Conservation (phyloP, 2,329 filamentous ascomycete genomes). For the Calcarisporium arbuscula region DNA sequence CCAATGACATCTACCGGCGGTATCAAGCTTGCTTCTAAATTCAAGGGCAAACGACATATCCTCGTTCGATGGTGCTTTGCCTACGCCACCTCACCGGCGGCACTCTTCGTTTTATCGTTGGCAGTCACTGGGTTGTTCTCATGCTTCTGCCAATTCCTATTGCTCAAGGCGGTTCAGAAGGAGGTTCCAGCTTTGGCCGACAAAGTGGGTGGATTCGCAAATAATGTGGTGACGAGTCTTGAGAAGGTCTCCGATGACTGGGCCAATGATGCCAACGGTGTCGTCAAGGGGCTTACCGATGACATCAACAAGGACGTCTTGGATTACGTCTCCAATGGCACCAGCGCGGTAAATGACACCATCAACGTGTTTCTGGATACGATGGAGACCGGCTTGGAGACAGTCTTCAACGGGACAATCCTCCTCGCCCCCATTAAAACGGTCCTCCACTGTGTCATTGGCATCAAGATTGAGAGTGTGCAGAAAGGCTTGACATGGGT, state of each 20-base stretch:
- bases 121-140: conserved; percentile 76
- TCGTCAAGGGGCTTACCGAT: conserved; percentile 62
- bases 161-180: conserved; percentile 67
- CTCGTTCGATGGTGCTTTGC: conserved; percentile 77
- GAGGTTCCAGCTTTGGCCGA: conserved; percentile 68
- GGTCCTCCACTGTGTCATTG: conserved; percentile 80
- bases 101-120: conserved; percentile 79
- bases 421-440: conserved; percentile 72
- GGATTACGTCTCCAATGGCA: conserved; percentile 80
- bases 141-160: conserved; percentile 73
- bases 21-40: conserved; percentile 60
- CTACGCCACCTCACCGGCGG: conserved; percentile 78
- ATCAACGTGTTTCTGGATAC: conserved; percentile 74
- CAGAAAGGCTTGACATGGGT: conserved; percentile 93
- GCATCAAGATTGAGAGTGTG: conserved; percentile 77
- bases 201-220: conserved; percentile 73
- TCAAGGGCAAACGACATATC: conserved; percentile 61
- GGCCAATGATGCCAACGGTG: conserved; percentile 69
- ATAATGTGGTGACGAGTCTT: conserved; percentile 66
- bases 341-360: conserved; percentile 75
- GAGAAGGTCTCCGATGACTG: conserved; percentile 69
- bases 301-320: conserved; percentile 82
- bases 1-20: conserved; percentile 69
- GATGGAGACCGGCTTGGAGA: conserved; percentile 67
- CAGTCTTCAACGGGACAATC: conserved; percentile 74